Percentiles rank a stretch among this genome's conserved stretches.
Conservation (phyloP, 2,329 filamentous ascomycete genomes). For the Didymella segeticola region DNA sequence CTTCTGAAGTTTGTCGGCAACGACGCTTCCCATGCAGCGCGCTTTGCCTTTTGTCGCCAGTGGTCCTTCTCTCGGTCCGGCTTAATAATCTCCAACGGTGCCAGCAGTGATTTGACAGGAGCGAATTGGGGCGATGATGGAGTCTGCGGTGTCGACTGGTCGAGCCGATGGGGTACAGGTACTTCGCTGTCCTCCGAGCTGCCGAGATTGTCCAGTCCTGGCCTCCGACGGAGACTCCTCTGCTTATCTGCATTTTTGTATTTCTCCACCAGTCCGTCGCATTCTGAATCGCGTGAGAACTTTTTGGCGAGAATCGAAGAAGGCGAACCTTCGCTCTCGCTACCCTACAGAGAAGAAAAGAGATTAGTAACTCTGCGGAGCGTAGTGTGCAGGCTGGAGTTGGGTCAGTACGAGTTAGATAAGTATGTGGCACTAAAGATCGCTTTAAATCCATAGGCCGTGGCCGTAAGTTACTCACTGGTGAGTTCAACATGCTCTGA, state of each 20-base stretch:
- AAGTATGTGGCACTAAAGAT: slow-evolving; percentile 35
- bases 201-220: slow-evolving; percentile 6
- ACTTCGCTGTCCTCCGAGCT: background rate
- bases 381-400: slow-evolving; percentile 56
- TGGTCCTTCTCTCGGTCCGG: background rate
- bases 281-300: background rate
- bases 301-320: slow-evolving; percentile 22
- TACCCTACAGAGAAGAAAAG: slow-evolving; percentile 30
- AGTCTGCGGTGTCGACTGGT: background rate
- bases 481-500: slow-evolving; percentile 94
- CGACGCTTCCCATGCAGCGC: slow-evolving; percentile 10
- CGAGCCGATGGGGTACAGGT: background rate
- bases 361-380: slow-evolving; percentile 59
- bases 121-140: background rate
- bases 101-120: slow-evolving; percentile 8
- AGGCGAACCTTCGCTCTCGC: slow-evolving; percentile 21
- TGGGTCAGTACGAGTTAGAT: slow-evolving; percentile 41
- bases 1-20: slow-evolving; percentile 4
- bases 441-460: slow-evolving; percentile 14
- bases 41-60: background rate
- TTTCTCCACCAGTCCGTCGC: slow-evolving; percentile 6
- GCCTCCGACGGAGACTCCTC: slow-evolving; percentile 6
- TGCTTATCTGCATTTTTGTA: slow-evolving; percentile 14
- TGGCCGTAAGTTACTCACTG: slow-evolving; percentile 66
- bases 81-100: background rate